Percentiles rank a stretch among this genome's conserved stretches.
Conservation (phyloP, 768 basidiomycete species). For the Holtermannia corniformis region DNA sequence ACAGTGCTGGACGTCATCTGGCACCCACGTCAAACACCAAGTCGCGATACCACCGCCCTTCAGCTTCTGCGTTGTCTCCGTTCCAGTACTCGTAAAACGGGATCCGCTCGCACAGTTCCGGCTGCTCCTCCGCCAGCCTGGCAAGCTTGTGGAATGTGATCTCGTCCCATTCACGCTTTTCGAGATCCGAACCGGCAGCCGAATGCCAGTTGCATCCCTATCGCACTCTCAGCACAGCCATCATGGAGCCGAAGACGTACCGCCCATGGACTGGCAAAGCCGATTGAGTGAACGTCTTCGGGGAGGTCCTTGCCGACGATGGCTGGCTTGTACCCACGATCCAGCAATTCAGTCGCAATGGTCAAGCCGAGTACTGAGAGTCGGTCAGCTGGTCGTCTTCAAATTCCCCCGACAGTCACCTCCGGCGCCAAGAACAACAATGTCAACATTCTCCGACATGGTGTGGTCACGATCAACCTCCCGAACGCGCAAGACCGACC, state of each 20-base stretch:
- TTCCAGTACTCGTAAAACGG: slow-evolving; percentile 23
- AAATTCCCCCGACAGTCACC: slow-evolving; percentile 21
- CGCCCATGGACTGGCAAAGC: slow-evolving; percentile 42
- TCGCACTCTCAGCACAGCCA: background rate
- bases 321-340: slow-evolving; percentile 26
- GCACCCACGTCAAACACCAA: slow-evolving; percentile 22
- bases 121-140: slow-evolving; percentile 21
- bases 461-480: too few relatives aligned
- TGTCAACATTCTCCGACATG: too few relatives aligned
- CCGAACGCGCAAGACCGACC: too few relatives aligned
- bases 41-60: slow-evolving; percentile 22
- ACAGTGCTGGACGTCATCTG: background rate
- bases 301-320: slow-evolving; percentile 40
- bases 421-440: slow-evolving; percentile 36
- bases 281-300: slow-evolving; percentile 26
- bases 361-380: slow-evolving; percentile 40
- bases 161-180: slow-evolving; percentile 18
- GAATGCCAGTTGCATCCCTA: slow-evolving; percentile 41
- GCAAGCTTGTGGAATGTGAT: slow-evolving; percentile 22
- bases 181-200: slow-evolving; percentile 17
- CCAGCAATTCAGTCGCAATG: slow-evolving; percentile 29
- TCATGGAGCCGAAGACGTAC: slow-evolving; percentile 17
- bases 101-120: slow-evolving; percentile 26
- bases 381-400: background rate
- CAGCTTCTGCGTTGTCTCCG: slow-evolving; percentile 3